Conservation (phyloP, 805 yeast species). For the Sugiyamaella valdiviana region DNA sequence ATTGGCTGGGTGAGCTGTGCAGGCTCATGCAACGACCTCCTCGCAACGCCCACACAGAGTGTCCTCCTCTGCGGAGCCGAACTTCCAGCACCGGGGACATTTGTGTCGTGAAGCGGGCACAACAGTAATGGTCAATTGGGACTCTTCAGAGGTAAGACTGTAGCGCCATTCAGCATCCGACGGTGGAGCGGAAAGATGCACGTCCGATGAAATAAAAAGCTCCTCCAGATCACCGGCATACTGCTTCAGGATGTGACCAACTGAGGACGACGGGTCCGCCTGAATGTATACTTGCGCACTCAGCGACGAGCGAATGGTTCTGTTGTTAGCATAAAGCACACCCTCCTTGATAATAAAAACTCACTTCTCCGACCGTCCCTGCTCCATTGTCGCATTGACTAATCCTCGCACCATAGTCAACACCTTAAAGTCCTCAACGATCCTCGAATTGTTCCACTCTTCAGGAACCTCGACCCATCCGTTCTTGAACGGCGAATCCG, state of each 20-base stretch:
- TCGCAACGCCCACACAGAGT: conserved; percentile 63
- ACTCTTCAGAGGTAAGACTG: conserved; percentile 28
- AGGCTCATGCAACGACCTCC: background rate
- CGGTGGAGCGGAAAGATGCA: conserved; percentile 32
- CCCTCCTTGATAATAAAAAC: conserved; percentile 18
- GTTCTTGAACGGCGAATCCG: conserved; percentile 42
- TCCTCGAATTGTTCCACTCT: conserved; percentile 30
- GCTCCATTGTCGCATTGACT: conserved; percentile 49
- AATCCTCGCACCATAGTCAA: conserved; percentile 45
- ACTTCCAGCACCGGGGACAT: conserved; percentile 96
- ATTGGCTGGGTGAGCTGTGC: too few species aligned
- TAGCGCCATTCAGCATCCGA: conserved; percentile 26
- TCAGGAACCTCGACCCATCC: conserved; percentile 40
- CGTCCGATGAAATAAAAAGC: conserved; percentile 59
- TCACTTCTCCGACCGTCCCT: conserved; percentile 45
- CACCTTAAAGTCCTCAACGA: conserved; percentile 41
- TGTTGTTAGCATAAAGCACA: background rate
- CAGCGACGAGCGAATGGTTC: conserved; percentile 40
- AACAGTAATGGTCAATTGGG: conserved; percentile 34
- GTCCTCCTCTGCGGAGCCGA: conserved; percentile 45
- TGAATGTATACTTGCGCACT: conserved; percentile 47
- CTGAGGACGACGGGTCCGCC: conserved; percentile 11
- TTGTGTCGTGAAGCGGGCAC: conserved; percentile 46
- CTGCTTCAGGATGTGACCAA: conserved; percentile 10
- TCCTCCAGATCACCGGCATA: conserved; percentile 46